Evolutionary conservation across 2,329 filamentous ascomycete genomes (phyloP).

Genomic region (Arthroderma sp.): DNA sequence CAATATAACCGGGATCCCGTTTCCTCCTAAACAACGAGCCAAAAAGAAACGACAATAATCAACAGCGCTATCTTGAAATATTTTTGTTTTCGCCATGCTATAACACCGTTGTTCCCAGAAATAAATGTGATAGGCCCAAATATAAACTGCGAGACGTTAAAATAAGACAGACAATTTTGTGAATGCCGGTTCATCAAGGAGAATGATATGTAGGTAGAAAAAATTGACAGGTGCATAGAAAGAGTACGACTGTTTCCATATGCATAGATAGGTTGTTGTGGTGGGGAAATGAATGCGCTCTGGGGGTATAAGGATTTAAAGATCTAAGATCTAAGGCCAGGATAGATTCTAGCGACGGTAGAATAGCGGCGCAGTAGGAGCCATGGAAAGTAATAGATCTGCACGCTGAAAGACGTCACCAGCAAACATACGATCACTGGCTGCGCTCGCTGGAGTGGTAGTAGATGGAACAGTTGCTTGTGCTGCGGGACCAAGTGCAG

Average conservation of each 20-base stretch:
- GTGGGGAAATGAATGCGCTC: background rate
- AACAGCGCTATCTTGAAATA: background rate
- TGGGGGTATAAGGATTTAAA: background rate
- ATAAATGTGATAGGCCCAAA: background rate
- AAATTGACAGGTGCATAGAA: background rate
- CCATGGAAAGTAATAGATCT: slow-evolving; percentile 37
- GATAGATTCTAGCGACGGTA: slow-evolving; percentile 24
- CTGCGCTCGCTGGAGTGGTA: slow-evolving; percentile 32
- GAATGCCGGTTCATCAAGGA: background rate
- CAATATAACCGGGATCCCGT: background rate
- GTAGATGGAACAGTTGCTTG: slow-evolving; percentile 72
- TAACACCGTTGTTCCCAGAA: background rate
- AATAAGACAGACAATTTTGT: background rate
- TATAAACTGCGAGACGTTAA: background rate
- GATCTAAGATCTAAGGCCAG: background rate
- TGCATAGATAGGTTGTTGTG: background rate
- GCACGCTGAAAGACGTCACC: slow-evolving; percentile 40
- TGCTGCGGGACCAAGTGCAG: slow-evolving; percentile 76
- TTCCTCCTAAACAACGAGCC: background rate
- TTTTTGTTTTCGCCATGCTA: background rate
- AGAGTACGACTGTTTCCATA: background rate
- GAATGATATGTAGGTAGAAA: background rate
- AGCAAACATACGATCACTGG: slow-evolving; percentile 38
- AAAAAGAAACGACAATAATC: background rate
- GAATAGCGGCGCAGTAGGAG: slow-evolving; percentile 32